phyloP scores from a whole-genome alignment of 768 basidiomycete species.

The Suillus spraguei region DNA sequence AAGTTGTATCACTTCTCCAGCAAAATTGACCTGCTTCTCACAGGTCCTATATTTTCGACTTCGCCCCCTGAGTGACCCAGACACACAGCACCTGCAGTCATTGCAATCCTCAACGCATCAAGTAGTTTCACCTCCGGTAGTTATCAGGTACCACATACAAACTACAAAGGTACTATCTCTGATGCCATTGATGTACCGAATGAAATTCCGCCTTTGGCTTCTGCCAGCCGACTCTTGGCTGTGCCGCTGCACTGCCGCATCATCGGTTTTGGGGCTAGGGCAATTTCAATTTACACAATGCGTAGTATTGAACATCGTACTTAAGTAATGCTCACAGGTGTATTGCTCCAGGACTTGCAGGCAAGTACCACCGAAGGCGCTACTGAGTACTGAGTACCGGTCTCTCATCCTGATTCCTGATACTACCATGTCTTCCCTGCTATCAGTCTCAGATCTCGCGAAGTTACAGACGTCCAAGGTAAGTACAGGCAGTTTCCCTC shows the following conservation, averaged over 20 bases:
- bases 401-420: background rate
- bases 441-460: constrained; percentile 7
- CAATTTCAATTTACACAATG: background rate
- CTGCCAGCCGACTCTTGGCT: background rate
- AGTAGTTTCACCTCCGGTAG: background rate
- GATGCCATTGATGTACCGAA: background rate
- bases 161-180: background rate
- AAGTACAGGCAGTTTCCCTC: background rate
- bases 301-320: background rate
- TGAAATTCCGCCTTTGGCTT: background rate
- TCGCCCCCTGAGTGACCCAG: background rate
- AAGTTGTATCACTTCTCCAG: background rate
- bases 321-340: background rate
- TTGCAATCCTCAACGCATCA: background rate
- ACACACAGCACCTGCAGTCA: background rate
- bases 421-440: background rate
- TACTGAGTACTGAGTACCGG: background rate
- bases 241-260: background rate
- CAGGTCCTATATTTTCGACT: background rate
- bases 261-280: background rate
- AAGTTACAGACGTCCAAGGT: constrained; percentile 22
- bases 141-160: background rate
- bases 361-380: background rate
- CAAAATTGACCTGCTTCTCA: background rate
- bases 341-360: background rate